A percentile compares a stretch with the other conserved stretches of the same genome.
Evolutionary conservation across 768 basidiomycete species (phyloP).

Genomic region (Suillus plorans): DNA sequence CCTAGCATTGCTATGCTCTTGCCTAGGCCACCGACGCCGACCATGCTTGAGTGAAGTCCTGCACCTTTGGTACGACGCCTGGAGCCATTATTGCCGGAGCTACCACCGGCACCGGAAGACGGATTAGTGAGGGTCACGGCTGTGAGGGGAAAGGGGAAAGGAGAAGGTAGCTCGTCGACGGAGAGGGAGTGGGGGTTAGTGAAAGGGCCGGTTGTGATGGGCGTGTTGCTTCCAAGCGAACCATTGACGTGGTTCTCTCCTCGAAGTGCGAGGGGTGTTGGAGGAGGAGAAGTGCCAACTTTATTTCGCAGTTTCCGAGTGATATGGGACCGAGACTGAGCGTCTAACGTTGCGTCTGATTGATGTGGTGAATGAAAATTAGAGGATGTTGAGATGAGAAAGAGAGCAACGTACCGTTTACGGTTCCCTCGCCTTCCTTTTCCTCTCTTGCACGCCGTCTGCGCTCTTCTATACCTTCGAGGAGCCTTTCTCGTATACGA

Average conservation of each 20-base stretch:
- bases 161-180: constrained; percentile 84
- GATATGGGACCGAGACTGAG: constrained; percentile 75
- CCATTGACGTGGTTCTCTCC: constrained; percentile 39
- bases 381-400: constrained; percentile 7
- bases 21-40: constrained; percentile 62
- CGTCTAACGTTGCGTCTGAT: constrained; percentile 72
- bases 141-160: constrained; percentile 75
- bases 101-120: constrained; percentile 33
- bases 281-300: constrained; percentile 73
- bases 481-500: constrained; percentile 69
- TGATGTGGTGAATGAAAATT: constrained; percentile 5
- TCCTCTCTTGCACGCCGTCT: constrained; percentile 78
- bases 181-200: constrained; percentile 83
- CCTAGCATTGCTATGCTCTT: constrained; percentile 65
- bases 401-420: constrained; percentile 49
- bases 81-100: constrained; percentile 38
- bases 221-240: constrained; percentile 37
- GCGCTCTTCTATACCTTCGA: constrained; percentile 85
- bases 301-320: constrained; percentile 86
- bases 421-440: constrained; percentile 85
- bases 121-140: constrained; percentile 44
- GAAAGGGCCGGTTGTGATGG: constrained; percentile 68
- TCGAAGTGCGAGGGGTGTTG: constrained; percentile 57
- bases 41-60: constrained; percentile 54
- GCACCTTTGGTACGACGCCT: constrained; percentile 52